Base-by-base conservation (phyloP, 2,329 filamentous ascomycete species). In the Pseudocercospora fuligena region DNA sequence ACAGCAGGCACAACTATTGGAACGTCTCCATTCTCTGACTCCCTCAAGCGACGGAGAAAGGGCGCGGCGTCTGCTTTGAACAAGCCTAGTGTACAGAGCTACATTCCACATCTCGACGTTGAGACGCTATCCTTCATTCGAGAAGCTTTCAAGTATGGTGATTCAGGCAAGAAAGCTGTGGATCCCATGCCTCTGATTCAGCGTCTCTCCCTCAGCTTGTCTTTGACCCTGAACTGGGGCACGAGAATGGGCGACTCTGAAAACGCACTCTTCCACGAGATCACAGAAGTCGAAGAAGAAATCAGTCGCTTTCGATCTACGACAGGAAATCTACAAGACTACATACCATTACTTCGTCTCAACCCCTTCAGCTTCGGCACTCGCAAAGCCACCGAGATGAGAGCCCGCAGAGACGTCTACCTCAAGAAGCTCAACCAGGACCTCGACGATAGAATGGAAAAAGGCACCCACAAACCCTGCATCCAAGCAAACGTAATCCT, bases 161-260 rank as follows among this genome's bases (percentile, higher is more conserved):
- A 84, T 6, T 82, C 80, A 1, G 89, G 89, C 0, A 77, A 78
- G 0, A 78, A 78, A 1, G 81, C 86, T 0, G 84, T 90, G 0
- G 87, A 91, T 64, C 88, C 88, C 0, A 88, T 90, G 86, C 87
- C 88, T 0, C 88, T 89, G 85, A 89, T 90, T 54, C 88, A 90
- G 72, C 85, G 88, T 0, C 81, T 90, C 0, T 86, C 84, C 12
- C 78, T 90, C 3, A 88, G 85, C n/a, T 80, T 90, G 2, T 84
- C 87, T 0, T 76, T 90, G 27, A 90, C 88, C 0, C 78, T 90
- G 16, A 90, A 90, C 73, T 91, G 88, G 87, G 89, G 89, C 0
- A 84, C 85, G 0, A 83, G 89, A 0, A 84, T 91, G 76, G 82
- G 81, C 12, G 86, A 83, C 16, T 84, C 88, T 63, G 81, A 89